Conservation (phyloP, 129 eudicot species). For the Daucus carota region DNA sequence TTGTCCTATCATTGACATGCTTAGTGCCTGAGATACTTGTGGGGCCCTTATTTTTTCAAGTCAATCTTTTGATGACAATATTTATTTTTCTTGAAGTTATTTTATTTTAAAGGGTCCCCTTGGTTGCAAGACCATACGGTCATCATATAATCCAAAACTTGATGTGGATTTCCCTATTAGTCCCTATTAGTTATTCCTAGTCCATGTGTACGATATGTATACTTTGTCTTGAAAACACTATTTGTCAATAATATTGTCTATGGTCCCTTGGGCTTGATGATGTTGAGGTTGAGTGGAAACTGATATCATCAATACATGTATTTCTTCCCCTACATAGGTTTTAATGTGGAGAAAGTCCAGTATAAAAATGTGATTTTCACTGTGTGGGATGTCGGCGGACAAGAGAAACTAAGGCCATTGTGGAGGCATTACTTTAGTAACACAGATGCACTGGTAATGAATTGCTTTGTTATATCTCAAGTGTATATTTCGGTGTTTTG, state of each 20-base stretch:
- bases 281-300: conserved; percentile 1
- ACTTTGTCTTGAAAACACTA: neutral
- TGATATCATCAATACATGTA: neutral
- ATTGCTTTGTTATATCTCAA: no score
- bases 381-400: conserved; percentile 99
- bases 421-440: conserved; percentile 99
- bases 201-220: neutral
- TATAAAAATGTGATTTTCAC: conserved; percentile 92
- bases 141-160: neutral
- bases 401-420: conserved; percentile 88
- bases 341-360: conserved; percentile 98
- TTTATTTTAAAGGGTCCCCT: neutral
- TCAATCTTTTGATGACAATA: neutral
- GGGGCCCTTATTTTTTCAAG: neutral
- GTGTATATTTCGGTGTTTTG: neutral
- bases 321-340: conserved; percentile 49
- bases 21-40: neutral
- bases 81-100: neutral
- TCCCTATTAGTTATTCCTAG: neutral
- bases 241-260: neutral
- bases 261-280: neutral
- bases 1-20: neutral
- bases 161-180: neutral
- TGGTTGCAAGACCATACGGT: neutral
- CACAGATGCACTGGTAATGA: conserved; percentile 84